A percentile compares a stretch with the other conserved stretches of the same genome.
phyloP scores from a whole-genome alignment of 352 stramenopile species.

The Halophytophthora batemanensis region DNA sequence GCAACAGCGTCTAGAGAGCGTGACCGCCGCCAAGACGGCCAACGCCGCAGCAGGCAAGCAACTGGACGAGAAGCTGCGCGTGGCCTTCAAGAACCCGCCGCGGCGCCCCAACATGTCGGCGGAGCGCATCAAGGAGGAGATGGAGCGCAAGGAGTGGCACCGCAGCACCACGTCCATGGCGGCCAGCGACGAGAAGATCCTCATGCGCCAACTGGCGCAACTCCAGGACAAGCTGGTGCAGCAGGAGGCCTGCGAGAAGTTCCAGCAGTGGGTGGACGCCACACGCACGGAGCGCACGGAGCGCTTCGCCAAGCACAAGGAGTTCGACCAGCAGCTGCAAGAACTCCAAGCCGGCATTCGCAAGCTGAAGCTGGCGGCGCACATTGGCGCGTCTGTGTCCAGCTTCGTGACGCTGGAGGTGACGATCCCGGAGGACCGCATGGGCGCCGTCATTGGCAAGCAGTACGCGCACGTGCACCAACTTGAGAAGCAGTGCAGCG shows the following conservation, averaged over 20 bases:
- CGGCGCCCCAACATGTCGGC: slow-evolving; percentile 52
- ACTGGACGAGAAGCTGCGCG: slow-evolving; percentile 71
- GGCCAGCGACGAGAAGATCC: slow-evolving; percentile 62
- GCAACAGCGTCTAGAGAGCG: slow-evolving; percentile 42
- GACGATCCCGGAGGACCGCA: slow-evolving; percentile 51
- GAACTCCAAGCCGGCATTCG: slow-evolving; percentile 46
- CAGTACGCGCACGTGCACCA: slow-evolving; percentile 53
- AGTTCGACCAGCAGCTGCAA: slow-evolving; percentile 45
- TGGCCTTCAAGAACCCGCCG: slow-evolving; percentile 66
- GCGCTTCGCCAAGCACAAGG: slow-evolving; percentile 53
- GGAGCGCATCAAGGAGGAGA: slow-evolving; percentile 52
- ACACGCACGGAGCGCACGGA: slow-evolving; percentile 54
- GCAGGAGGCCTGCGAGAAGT: slow-evolving; percentile 43
- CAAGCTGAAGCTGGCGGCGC: slow-evolving; percentile 49
- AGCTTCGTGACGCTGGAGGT: slow-evolving; percentile 58
- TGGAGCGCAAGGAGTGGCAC: slow-evolving; percentile 52
- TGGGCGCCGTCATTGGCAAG: slow-evolving; percentile 68
- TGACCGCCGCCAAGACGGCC: slow-evolving; percentile 30
- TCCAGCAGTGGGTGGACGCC: slow-evolving; percentile 58
- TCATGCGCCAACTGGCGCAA: slow-evolving; percentile 63
- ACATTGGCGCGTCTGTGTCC: slow-evolving; percentile 28
- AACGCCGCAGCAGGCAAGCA: slow-evolving; percentile 60
- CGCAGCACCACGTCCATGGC: slow-evolving; percentile 75
- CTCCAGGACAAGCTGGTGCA: slow-evolving; percentile 59
- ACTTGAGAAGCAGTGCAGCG: slow-evolving; percentile 53